Evolutionary conservation across 352 stramenopile genomes (phyloP).

Genomic region (Elongisporangium senticosum): DNA sequence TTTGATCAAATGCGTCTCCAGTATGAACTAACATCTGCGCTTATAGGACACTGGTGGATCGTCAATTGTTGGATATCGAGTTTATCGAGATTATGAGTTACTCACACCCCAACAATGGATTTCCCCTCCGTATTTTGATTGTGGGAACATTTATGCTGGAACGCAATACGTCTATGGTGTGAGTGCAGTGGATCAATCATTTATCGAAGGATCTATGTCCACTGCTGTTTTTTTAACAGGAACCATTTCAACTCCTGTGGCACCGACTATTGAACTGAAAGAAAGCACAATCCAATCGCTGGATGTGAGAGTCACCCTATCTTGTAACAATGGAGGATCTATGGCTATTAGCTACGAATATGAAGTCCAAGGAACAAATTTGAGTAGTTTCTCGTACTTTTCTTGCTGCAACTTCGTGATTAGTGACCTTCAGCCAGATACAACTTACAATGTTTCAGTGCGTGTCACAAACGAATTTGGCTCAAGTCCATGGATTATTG

Average conservation of each 20-base stretch:
- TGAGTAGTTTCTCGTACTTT: slow-evolving; percentile 22
- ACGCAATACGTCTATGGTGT: slow-evolving; percentile 47
- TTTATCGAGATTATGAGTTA: slow-evolving; percentile 54
- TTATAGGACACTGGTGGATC: slow-evolving; percentile 30
- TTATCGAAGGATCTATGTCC: slow-evolving; percentile 26
- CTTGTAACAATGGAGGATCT: slow-evolving; percentile 37
- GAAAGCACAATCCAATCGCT: slow-evolving; percentile 19
- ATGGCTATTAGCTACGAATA: slow-evolving; percentile 30
- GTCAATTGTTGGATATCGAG: slow-evolving; percentile 36
- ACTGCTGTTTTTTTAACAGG: slow-evolving; percentile 21
- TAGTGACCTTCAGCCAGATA: slow-evolving; percentile 11
- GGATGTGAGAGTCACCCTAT: slow-evolving; percentile 23
- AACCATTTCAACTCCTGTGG: slow-evolving; percentile 18
- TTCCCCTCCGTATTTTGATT: slow-evolving; percentile 38
- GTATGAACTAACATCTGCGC: background rate
- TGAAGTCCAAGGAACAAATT: slow-evolving; percentile 8
- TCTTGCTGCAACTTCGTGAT: slow-evolving; percentile 39
- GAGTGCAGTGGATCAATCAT: slow-evolving; percentile 29
- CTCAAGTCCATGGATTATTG: slow-evolving; percentile 9
- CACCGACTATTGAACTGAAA: slow-evolving; percentile 16
- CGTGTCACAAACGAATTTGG: slow-evolving; percentile 21
- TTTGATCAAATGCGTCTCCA: background rate
- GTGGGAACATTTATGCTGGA: slow-evolving; percentile 23
- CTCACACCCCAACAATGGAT: slow-evolving; percentile 19
- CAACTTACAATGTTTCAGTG: slow-evolving; percentile 27